Evolutionary conservation across 2,329 filamentous ascomycete genomes (phyloP), one percentile per base, ranked within the genome.

Genomic region (Arthrobotrys conoides): DNA sequence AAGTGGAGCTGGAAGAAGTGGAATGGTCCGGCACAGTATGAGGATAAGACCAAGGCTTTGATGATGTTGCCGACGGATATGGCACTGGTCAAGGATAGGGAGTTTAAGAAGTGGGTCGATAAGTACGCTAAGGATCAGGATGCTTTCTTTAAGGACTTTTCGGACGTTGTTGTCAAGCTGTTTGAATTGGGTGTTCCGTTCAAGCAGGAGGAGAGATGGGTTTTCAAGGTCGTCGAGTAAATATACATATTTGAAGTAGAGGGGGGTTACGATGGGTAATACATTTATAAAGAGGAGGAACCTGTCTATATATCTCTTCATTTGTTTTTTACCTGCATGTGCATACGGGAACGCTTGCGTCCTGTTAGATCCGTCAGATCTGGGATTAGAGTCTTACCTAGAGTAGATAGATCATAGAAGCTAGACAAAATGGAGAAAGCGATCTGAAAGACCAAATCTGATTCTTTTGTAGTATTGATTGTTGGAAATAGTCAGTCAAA

Each of bases 41-140:
- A 97, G 86, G 94, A 98, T 86, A 89, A 88, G 83, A 93, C 91
- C 83, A 94, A 97, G 89, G 88, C 88, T 49, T 87, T 98, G 82
- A 98, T 99, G 96, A 98, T 99, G 95, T 87, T 99, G 85, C 96
- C 96, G 67, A 92, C 93, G 81, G 95, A 99, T 84, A 90, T 96
- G 86, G 92, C 91, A 71, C 88, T 98, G 71, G 86, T 97, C 83
- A 89, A 94, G 87, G 95, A 98, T 87, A 95, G 95, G 89, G 88
- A 87, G 81, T 96, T 98, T 88, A 90, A 89, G 86, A 87, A 89
- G 83, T 91, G 89, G 83, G 93, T 95, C 33, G 90, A 97, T 85
- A 90, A 91, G 85, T 98, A 97, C 84, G 94, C 95, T 83, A 93
- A 93, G 88, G 93, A 97, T 86, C 93, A 93, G 85, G 92, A 94